phyloP scores from a whole-genome alignment of 2,329 filamentous ascomycete species.

The Periconia macrospinosa region DNA sequence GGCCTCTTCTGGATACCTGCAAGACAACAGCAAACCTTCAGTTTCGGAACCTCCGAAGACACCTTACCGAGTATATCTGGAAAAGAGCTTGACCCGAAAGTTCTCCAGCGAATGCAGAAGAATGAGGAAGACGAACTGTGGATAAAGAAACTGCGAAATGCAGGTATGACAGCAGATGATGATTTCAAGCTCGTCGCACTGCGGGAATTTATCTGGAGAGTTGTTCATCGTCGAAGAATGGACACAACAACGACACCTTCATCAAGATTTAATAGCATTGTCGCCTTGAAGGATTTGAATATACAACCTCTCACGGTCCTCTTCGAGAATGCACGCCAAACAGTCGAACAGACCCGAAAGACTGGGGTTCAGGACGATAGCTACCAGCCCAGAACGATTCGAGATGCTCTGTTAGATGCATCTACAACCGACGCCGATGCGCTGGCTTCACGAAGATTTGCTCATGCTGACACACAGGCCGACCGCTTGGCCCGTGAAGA shows the following conservation, averaged over 20 bases:
- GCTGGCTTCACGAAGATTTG: constrained; percentile 49
- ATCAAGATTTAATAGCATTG: constrained; percentile 66
- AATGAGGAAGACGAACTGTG: constrained; percentile 95
- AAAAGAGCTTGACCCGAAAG: constrained; percentile 59
- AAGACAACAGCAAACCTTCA: constrained; percentile 70
- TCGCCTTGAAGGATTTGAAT: constrained; percentile 73
- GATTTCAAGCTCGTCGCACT: constrained; percentile 86
- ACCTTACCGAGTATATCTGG: constrained; percentile 58
- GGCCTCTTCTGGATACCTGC: constrained; percentile 86
- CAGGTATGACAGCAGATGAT: constrained; percentile 80
- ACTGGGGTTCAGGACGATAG: constrained; percentile 37
- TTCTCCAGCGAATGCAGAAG: constrained; percentile 66
- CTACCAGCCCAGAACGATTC: constrained; percentile 70
- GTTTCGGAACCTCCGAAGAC: constrained; percentile 61
- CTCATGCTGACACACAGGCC: constrained; percentile 44
- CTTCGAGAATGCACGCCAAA: constrained; percentile 66
- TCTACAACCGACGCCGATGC: constrained; percentile 82
- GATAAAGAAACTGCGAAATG: constrained; percentile 80
- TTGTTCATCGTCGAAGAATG: constrained; percentile 71
- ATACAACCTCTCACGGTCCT: constrained; percentile 87
- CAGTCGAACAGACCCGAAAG: constrained; percentile 45
- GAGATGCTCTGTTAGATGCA: constrained; percentile 88
- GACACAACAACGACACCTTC: constrained; percentile 46
- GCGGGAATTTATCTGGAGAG: constrained; percentile 87
- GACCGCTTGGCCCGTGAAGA: constrained; percentile 37